These are phyloP conservation scores for Plantago rigida DNA, from an alignment of 305 asterid genomes.

Conservation along the genomic window DNA sequence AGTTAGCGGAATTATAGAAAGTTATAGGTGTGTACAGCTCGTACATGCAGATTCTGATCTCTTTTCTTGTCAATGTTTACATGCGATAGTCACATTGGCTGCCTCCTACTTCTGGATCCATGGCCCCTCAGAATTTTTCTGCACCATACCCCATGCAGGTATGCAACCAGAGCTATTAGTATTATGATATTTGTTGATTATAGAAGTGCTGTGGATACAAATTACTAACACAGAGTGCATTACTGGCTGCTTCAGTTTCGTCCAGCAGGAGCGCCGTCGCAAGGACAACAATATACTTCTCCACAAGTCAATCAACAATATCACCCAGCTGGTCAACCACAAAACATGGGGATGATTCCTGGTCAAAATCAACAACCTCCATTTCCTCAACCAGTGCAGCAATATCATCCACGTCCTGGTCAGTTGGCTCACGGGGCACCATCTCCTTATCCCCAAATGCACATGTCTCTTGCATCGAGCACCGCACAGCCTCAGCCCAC, in stretches of 20 bases:
- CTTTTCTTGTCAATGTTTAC: conserved; percentile 3
- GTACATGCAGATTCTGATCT: conserved; percentile 21
- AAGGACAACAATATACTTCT: conserved; percentile 51
- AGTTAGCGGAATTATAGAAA: too few relatives aligned
- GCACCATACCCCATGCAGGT: conserved; percentile 73
- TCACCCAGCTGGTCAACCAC: conserved; percentile 54
- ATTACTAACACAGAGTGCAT: conserved; percentile 16
- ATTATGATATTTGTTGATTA: too few relatives aligned
- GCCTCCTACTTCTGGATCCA: conserved; percentile 59
- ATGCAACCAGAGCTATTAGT: too few relatives aligned
- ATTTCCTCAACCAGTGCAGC: conserved; percentile 68
- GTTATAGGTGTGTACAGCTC: too few relatives aligned
- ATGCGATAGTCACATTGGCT: conserved; percentile 50
- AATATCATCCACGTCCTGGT: conserved; percentile 46
- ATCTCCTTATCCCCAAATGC: conserved; percentile 49
- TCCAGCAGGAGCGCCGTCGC: conserved; percentile 50
- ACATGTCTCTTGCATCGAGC: conserved; percentile 46
- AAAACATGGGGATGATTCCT: conserved; percentile 48
- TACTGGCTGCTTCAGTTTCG: conserved; percentile 47
- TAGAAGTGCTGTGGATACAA: too few relatives aligned
- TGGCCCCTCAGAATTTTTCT: conserved; percentile 56
- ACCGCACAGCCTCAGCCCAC: conserved; percentile 45
- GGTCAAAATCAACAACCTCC: conserved; percentile 58
- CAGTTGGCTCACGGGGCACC: conserved; percentile 52
- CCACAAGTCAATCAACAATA: conserved; percentile 57